Percentiles rank a stretch among this genome's conserved stretches.
Evolutionary conservation across 495 filamentous ascomycete species (phyloP).

Genomic region (Articulospora tetracladia): DNA sequence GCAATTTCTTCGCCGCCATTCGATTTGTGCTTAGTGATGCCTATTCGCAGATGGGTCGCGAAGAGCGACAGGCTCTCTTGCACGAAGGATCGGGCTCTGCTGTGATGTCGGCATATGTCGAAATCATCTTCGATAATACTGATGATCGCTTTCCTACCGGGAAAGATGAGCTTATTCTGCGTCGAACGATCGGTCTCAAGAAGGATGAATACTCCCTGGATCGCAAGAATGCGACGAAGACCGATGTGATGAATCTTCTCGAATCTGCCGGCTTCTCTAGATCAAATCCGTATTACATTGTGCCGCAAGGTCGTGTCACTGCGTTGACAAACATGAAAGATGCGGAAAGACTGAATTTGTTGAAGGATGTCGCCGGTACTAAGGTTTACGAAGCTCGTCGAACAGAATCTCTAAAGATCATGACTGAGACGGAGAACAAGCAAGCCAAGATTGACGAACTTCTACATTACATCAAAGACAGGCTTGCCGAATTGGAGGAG

Average conservation of each 20-base stretch:
- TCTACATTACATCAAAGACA: slow-evolving; percentile 84
- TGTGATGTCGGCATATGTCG: slow-evolving; percentile 98
- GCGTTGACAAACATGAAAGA: slow-evolving; percentile 99
- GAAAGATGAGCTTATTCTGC: slow-evolving; percentile 81
- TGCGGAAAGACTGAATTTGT: slow-evolving; percentile 74
- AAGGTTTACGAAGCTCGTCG: slow-evolving; percentile 93
- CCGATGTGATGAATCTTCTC: slow-evolving; percentile 91
- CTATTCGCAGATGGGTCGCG: slow-evolving; percentile 92
- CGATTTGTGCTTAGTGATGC: slow-evolving; percentile 98
- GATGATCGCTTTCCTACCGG: slow-evolving; percentile 96
- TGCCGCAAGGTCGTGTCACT: slow-evolving; percentile 94
- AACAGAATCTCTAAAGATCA: slow-evolving; percentile 89
- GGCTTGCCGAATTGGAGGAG: slow-evolving; percentile 85
- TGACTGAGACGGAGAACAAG: slow-evolving; percentile 94
- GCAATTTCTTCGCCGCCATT: slow-evolving; percentile 99
- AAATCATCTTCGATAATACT: slow-evolving; percentile 97
- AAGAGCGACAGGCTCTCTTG: slow-evolving; percentile 91
- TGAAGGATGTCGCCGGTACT: slow-evolving; percentile 97
- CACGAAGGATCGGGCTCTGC: slow-evolving; percentile 97
- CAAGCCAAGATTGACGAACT: slow-evolving; percentile 90
- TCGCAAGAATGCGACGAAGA: slow-evolving; percentile 90
- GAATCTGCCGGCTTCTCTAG: slow-evolving; percentile 96
- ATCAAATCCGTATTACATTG: slow-evolving; percentile 98
- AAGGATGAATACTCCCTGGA: slow-evolving; percentile 99
- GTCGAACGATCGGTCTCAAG: slow-evolving; percentile 93